Conservation (phyloP, 2,329 filamentous ascomycete species). For the Intubia oerlemansii region DNA sequence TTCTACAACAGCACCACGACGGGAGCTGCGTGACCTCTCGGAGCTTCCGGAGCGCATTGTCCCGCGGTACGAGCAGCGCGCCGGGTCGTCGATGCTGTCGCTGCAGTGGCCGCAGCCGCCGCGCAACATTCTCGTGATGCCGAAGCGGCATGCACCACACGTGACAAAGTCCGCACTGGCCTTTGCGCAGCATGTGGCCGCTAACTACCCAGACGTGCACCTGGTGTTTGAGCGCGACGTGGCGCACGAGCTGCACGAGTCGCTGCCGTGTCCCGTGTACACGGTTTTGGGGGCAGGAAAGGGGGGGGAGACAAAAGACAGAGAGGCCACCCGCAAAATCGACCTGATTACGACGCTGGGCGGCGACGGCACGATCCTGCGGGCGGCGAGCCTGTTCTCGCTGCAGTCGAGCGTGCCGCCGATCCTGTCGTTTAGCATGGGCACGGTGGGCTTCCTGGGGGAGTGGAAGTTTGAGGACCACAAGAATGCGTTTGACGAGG, state of each 20-base stretch:
- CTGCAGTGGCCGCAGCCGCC: slow-evolving; percentile 32
- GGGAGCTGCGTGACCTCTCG: slow-evolving; percentile 27
- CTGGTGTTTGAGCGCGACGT: slow-evolving; percentile 66
- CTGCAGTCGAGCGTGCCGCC: slow-evolving; percentile 66
- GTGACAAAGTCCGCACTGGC: slow-evolving; percentile 29
- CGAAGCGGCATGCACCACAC: slow-evolving; percentile 32
- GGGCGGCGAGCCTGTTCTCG: slow-evolving; percentile 71
- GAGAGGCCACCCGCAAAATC: slow-evolving; percentile 39
- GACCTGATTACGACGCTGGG: slow-evolving; percentile 81
- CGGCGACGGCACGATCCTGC: slow-evolving; percentile 78
- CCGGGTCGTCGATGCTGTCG: slow-evolving; percentile 30
- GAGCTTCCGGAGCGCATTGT: slow-evolving; percentile 31
- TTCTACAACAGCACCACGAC: slow-evolving; percentile 22
- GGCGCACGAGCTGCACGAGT: slow-evolving; percentile 47
- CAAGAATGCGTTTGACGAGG: slow-evolving; percentile 78
- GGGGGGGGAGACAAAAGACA: background rate
- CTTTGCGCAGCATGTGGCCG: slow-evolving; percentile 50
- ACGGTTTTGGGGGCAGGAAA: slow-evolving; percentile 24
- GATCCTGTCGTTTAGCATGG: slow-evolving; percentile 90
- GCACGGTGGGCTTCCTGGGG: slow-evolving; percentile 79
- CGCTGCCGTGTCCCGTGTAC: slow-evolving; percentile 55
- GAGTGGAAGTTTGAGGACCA: slow-evolving; percentile 94
- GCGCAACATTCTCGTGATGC: slow-evolving; percentile 34
- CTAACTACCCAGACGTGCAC: slow-evolving; percentile 60
- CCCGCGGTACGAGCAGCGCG: slow-evolving; percentile 42